phyloP scores from a whole-genome alignment of 345 rosid species.

The Barbarea vulgaris region DNA sequence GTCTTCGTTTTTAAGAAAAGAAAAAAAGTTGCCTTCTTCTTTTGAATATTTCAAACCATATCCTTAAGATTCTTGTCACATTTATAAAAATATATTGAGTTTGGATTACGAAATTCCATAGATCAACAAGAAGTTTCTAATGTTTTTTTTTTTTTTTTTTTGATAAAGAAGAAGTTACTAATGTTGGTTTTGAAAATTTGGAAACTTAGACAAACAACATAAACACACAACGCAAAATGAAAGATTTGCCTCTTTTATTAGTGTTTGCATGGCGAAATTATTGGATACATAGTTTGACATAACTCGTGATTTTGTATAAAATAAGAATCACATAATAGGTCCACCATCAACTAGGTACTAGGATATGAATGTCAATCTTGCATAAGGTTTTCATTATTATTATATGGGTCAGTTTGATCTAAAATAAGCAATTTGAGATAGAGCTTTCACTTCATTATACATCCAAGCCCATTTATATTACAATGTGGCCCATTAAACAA shows the following conservation, averaged over 20 bases:
- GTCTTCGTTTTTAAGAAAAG: not conserved
- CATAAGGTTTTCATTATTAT: not conserved
- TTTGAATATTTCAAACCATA: conserved; percentile 28
- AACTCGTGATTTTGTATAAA: not conserved
- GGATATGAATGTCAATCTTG: not conserved
- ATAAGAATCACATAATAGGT: not conserved
- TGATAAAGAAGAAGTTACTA: too few species aligned
- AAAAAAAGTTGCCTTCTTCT: not conserved
- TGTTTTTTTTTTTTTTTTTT: too few species aligned
- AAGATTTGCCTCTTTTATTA: too few species aligned
- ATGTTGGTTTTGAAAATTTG: too few species aligned
- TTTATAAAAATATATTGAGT: not conserved
- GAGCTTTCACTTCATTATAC: not conserved
- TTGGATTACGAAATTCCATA: conserved; percentile 10
- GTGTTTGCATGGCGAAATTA: too few species aligned
- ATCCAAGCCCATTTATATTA: not conserved
- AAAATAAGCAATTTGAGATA: not conserved
- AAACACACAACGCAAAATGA: too few species aligned
- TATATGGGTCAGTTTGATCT: not conserved
- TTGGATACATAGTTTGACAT: too few species aligned
- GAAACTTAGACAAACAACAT: too few species aligned
- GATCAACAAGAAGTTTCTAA: too few species aligned
- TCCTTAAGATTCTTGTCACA: conserved; percentile 5
- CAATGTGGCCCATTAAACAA: not conserved
- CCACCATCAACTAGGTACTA: too few species aligned